Evolutionary conservation across 345 rosid genomes (phyloP), one percentile per base, ranked within the genome.

Genomic region (Euphorbia pulcherrima): DNA sequence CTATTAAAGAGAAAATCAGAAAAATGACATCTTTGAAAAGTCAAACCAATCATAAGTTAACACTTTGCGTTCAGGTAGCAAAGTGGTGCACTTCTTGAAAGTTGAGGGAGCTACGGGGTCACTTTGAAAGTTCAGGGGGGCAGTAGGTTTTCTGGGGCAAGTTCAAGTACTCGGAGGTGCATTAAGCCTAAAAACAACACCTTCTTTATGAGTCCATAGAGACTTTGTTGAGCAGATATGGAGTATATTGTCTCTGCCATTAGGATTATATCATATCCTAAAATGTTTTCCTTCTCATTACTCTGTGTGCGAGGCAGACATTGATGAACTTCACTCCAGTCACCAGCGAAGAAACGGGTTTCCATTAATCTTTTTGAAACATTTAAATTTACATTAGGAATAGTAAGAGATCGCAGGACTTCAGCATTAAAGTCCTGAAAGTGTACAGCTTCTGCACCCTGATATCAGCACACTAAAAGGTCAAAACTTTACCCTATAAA

Each of bases 181-280:
- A n/a, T n/a, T n/a, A n/a, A n/a, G n/a, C n/a, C n/a, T 54, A 14
- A 37, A 29, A 33, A 18, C 30, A 64, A 53, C 28, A 94, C 97
- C 93, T 79, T 88, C 79, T 91, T 89, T 68, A 88, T 71, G 67
- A 94, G 88, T 68, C 64, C 84, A 75, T 85, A 88, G 21, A 91
- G 92, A 74, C 72, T 80, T 74, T 77, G 82, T 71, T 87, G 86
- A 53, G 89, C 84, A 8, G 92, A 71, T 65, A 86, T 66, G 11
- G 97, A 89, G 67, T 94, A 89, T 54, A 89, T 86, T 0, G 97
- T 94, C 86, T 94, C 99, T 3, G 95, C 92, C 96, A 89, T 94
- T 77, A 94, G 72, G 70, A 94, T 76, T 68, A 88, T 74, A 73
- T 91, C 92, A 80, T 91, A 94, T 69, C 89, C 92, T 63, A 74